Conservation (phyloP, 371 early-diverging fungal genomes). For the Capillidium rhysosporum region DNA sequence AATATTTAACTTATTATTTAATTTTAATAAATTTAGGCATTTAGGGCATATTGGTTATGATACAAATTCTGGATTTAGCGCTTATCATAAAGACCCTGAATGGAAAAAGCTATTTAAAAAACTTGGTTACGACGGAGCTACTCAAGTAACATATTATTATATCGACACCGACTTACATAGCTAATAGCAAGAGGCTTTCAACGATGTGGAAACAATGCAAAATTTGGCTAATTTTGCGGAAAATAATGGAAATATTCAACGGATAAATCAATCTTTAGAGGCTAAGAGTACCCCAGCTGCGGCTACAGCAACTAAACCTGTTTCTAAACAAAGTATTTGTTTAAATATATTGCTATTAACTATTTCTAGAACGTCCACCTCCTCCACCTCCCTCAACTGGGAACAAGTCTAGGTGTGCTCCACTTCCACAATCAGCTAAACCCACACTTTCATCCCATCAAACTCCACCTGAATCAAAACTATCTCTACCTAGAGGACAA, state of each 20-base stretch:
- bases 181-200: constrained; percentile 25
- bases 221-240: constrained; percentile 9
- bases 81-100: constrained; percentile 55
- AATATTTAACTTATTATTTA: not conserved
- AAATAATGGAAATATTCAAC: not conserved
- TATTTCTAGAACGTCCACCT: constrained; percentile 3
- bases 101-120: constrained; percentile 53
- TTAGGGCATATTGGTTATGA: constrained; percentile 60
- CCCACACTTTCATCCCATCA: constrained; percentile 11
- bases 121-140: constrained; percentile 55
- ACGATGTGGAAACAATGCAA: constrained; percentile 24
- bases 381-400: constrained; percentile 13
- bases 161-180: constrained; percentile 20
- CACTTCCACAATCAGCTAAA: constrained; percentile 11
- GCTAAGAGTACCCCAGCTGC: not conserved
- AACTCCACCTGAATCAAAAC: constrained; percentile 9
- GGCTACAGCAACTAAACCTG: not conserved
- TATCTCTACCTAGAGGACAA: not conserved
- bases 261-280: constrained; percentile 14
- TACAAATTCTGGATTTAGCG: constrained; percentile 54
- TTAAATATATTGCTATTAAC: constrained; percentile 9
- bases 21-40: constrained; percentile 20
- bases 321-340: constrained; percentile 10
- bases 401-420: constrained; percentile 8
- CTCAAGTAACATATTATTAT: constrained; percentile 34